Conservation (phyloP, 371 early-diverging fungal genomes). For the Syncephalastrum contaminatum region DNA sequence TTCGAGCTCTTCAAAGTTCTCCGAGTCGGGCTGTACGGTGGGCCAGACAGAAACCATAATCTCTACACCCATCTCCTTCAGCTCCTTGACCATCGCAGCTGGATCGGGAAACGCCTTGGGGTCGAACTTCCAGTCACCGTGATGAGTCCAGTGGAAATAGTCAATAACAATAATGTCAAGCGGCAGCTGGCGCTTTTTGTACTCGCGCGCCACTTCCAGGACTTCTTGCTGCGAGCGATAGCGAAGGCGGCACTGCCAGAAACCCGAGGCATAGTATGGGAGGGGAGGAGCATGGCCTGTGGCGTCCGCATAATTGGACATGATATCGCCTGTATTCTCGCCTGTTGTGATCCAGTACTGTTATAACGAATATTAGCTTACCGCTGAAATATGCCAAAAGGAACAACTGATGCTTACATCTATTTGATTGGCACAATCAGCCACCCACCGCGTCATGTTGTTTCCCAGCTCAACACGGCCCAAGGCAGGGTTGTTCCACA, state of each 20-base stretch:
- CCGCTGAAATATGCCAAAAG: too few species aligned
- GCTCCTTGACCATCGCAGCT: conserved; percentile 11
- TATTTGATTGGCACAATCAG: conserved; percentile 13
- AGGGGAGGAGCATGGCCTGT: conserved; percentile 18
- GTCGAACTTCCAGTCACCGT: conserved; percentile 18
- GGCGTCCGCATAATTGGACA: conserved; percentile 19
- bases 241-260: conserved; percentile 22
- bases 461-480: conserved; percentile 17
- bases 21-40: conserved; percentile 14
- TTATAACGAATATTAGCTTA: neutral
- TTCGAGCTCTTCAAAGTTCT: conserved; percentile 15
- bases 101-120: conserved; percentile 11
- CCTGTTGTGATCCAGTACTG: conserved; percentile 19
- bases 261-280: conserved; percentile 19
- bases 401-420: conserved; percentile 6
- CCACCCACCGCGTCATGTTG: conserved; percentile 19
- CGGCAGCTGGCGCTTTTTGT: conserved; percentile 13
- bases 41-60: conserved; percentile 18
- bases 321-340: conserved; percentile 12
- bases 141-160: conserved; percentile 15
- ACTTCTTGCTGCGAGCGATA: conserved; percentile 16
- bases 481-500: conserved; percentile 19
- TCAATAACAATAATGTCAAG: conserved; percentile 18
- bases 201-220: conserved; percentile 13
- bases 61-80: conserved; percentile 10